A percentile compares a stretch with the other conserved stretches of the same genome.
Conservation (phyloP, 2,329 filamentous ascomycete species). For the Beauveria brongniartii region DNA sequence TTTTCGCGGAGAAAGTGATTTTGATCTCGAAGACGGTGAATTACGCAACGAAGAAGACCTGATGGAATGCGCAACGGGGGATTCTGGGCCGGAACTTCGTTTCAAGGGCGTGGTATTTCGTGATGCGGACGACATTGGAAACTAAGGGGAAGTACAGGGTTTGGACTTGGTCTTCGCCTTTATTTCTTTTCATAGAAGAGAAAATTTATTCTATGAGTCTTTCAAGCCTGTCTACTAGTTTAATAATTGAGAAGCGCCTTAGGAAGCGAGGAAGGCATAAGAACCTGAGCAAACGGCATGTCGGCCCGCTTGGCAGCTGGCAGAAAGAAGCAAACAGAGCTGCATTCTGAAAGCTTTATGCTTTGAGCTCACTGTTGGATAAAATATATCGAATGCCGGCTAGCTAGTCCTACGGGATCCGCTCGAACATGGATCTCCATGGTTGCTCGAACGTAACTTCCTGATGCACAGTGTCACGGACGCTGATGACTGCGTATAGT, state of each 20-base stretch:
- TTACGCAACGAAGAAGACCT: not conserved
- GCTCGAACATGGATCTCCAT: no score
- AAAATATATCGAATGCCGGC: no score
- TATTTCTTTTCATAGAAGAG: not conserved
- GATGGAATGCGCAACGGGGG: not conserved
- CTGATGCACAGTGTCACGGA: no score
- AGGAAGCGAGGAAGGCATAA: not conserved
- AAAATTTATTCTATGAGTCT: no score
- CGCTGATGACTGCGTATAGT: no score
- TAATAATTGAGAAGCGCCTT: no score
- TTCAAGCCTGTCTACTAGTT: no score
- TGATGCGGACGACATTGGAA: not conserved
- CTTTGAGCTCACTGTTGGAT: no score
- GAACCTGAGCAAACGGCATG: not conserved
- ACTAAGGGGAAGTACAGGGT: not conserved
- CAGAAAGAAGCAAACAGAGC: not conserved
- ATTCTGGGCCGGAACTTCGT: not conserved
- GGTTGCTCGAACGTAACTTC: no score
- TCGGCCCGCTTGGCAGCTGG: not conserved
- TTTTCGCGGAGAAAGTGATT: slow-evolving; percentile 29
- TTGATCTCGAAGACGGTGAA: slow-evolving; percentile 18
- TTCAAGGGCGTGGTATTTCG: not conserved
- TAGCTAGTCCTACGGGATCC: no score
- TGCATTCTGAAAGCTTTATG: not conserved
- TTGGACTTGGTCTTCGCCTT: not conserved